These are phyloP conservation scores for Garcia nutans DNA, from an alignment of 345 rosid species.

Conservation along the genomic window DNA sequence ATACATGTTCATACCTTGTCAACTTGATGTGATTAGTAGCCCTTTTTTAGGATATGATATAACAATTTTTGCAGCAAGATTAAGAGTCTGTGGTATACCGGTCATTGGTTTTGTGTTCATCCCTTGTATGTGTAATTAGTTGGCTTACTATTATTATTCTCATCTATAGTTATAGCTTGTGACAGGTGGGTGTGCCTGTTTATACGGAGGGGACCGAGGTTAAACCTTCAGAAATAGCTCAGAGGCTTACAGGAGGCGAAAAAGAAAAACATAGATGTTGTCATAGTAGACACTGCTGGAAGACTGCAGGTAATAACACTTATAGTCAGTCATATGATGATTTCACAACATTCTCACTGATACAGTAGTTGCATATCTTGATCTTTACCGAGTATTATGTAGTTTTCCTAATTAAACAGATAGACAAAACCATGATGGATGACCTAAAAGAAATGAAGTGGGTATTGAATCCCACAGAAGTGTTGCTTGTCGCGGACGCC, in stretches of 20 bases:
- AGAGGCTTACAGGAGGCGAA: slow-evolving; percentile 84
- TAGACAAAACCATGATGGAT: slow-evolving; percentile 97
- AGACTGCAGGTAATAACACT: slow-evolving; percentile 76
- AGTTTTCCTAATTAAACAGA: slow-evolving; percentile 40
- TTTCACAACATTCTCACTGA: neutral
- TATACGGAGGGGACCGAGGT: slow-evolving; percentile 82
- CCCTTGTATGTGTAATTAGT: neutral
- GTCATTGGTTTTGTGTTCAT: neutral
- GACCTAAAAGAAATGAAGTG: slow-evolving; percentile 95
- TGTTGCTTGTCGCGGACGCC: slow-evolving; percentile 95
- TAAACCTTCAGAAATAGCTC: slow-evolving; percentile 88
- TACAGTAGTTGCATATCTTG: neutral
- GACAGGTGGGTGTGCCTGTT: slow-evolving; percentile 89
- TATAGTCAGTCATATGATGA: slow-evolving; percentile 1
- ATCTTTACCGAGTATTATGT: slow-evolving; percentile 1
- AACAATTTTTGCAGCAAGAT: neutral
- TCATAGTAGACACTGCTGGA: slow-evolving; percentile 95
- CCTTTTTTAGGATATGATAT: neutral
- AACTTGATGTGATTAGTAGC: slow-evolving; percentile 11
- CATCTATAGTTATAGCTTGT: slow-evolving; percentile 38
- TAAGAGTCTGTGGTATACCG: neutral
- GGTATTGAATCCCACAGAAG: slow-evolving; percentile 81
- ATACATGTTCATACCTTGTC: slow-evolving; percentile 3
- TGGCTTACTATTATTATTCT: slow-evolving; percentile 13
- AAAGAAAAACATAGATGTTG: slow-evolving; percentile 76